Evolutionary conservation across 192 early-diverging fungal genomes (phyloP).

Genomic region (Podila minutissima): DNA sequence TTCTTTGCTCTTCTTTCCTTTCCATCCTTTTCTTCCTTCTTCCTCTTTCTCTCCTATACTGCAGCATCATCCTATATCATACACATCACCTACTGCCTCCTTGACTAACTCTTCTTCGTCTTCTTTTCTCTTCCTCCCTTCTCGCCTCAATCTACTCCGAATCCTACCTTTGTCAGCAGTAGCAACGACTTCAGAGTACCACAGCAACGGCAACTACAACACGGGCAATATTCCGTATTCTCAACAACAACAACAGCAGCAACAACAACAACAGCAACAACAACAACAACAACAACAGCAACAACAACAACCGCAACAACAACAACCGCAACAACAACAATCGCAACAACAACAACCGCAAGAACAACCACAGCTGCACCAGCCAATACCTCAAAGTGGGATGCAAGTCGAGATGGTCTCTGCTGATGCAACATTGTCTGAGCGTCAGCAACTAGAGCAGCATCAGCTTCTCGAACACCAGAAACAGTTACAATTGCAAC

Average conservation of each 20-base stretch:
- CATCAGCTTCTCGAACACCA: conserved; percentile 27
- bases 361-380: not conserved
- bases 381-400: not conserved
- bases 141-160: not conserved
- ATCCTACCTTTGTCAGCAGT: not conserved
- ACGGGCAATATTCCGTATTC: not conserved
- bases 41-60: not conserved
- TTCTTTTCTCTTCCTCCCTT: not conserved
- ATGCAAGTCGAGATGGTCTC: conserved; percentile 51
- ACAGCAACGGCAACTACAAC: not conserved
- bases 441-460: conserved; percentile 31
- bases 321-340: not conserved
- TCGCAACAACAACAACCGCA: not conserved
- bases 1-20: not conserved
- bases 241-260: not conserved
- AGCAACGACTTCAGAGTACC: not conserved
- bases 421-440: conserved; percentile 36
- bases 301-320: conserved; percentile 8
- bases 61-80: not conserved
- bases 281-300: not conserved
- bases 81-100: not conserved
- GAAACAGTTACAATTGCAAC: conserved; percentile 2
- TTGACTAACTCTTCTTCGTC: not conserved
- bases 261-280: conserved; percentile 6
- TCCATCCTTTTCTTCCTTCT: not conserved